Base-by-base conservation (phyloP, 1,139 yeast species). In the Diutina ranongensis region DNA sequence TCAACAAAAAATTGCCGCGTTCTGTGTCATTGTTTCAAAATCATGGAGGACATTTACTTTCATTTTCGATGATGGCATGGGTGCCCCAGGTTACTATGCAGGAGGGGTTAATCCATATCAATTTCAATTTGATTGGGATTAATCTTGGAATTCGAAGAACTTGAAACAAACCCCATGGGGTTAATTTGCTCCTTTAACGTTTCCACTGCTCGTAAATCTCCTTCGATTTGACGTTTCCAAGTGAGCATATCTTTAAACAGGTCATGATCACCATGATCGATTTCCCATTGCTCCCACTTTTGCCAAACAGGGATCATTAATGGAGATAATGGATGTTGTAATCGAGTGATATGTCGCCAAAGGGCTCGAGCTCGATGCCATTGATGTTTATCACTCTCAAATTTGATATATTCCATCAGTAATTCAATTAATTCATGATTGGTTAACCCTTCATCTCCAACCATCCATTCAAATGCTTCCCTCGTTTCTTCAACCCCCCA, bases 161-260 rank as follows among this genome's bases (percentile, higher is more conserved):
- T 64, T 45, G 71, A 73, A 18, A 80, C 79, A 57, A 84, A 83
- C 4, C 84, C 86, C 51, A 72, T 60, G 0, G 76, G 69, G 10
- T 71, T 72, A 34, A 58, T 57, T 2, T 56, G 54, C 44, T 60
- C 57, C 35, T 61, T 61, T 15, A 56, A 53, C 8, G 55, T 51
- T 1, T 52, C 47, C 28, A 61, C 57, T 3, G 64, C 68, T 36
- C 61, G 67, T n/a, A 72, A 67, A 44, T 72, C 65, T 45, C 50
- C 48, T 15, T 45, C 46, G 2, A 58, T 49, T 2, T 45, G 46
- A 44, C 89, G 68, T 57, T 80, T 84, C 53, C 71, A 66, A 44
- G 82, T 67, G 20, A 88, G 61, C 89, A 87, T 83, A 15, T 80
- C 83, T 54, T 83, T 87, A 60, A 76, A 87, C 0, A 84, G 76